Base-by-base conservation (phyloP, 805 yeast species). In the Wickerhamomyces sydowiorum region DNA sequence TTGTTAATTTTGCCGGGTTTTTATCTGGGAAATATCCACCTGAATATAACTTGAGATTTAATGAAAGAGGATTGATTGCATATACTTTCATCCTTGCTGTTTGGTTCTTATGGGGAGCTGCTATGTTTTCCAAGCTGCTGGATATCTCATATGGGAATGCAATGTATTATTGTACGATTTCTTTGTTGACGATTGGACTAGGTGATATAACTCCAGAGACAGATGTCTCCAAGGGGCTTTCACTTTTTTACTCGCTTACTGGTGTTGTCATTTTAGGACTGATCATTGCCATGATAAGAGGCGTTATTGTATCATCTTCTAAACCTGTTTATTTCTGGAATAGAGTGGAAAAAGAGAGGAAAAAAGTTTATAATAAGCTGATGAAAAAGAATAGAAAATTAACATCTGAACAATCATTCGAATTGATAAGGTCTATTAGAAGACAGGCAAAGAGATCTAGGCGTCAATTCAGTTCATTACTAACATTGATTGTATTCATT, bases 261-360 rank as follows among this genome's bases (percentile, higher is more conserved):
- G 96, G 96, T 0, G 76, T 89, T 17, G 60, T 89, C 25, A 64
- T 81, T 22, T 69, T 88, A 56, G 96, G 95, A 48, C 67, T 89
- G 38, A 76, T 86, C 14, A 69, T 89, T 19, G 74, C 85, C 0
- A 76, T 84, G 66, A 80, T 87, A 19, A 66, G 89, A 29, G 73
- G 77, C 23, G 78, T 83, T 47, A 79, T 85, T 19, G 62, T 76
- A 18, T 70, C 75, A n/a, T 69, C 83, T 2, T 72, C 80, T 2
- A 73, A 76, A 0, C 81, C 88, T 3, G 76, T 86, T 1, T 62
- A 81, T 10, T 75, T 76, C 43, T 80, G 89, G 78, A 81, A 85
- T 60, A 64, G 71, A 36, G 64, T 81, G 9, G 95, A 86, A 53
- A 58, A 52, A 18, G 58, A 61, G 9, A 69, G 95, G 44, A 45